Evolutionary conservation across 1,284 basidiomycete species (phyloP).

Genomic region (Puccinia brachypodii): DNA sequence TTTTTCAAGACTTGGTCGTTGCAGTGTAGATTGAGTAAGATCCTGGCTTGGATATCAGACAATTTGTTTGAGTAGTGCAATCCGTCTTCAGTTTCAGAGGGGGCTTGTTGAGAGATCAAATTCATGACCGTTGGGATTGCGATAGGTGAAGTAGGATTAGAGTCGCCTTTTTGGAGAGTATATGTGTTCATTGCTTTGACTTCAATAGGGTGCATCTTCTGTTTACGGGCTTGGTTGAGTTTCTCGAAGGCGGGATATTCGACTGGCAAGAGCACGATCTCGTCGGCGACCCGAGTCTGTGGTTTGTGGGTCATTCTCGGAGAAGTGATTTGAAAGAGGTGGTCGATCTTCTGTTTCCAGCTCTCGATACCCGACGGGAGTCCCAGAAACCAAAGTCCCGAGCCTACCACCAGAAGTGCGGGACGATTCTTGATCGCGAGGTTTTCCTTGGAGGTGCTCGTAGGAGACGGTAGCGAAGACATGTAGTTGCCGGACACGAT

Average conservation of each 20-base stretch:
- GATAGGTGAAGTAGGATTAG: slow-evolving; percentile 22
- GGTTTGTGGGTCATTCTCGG: background rate
- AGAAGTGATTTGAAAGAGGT: slow-evolving; percentile 16
- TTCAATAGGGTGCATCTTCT: slow-evolving; percentile 22
- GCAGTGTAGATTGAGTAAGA: slow-evolving; percentile 77
- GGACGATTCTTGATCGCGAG: slow-evolving; percentile 56
- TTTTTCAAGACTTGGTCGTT: slow-evolving; percentile 71
- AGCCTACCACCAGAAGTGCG: slow-evolving; percentile 74
- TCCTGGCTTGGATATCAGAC: slow-evolving; percentile 70
- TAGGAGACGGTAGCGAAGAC: slow-evolving; percentile 49
- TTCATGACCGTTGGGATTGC: slow-evolving; percentile 38
- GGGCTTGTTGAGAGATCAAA: slow-evolving; percentile 49
- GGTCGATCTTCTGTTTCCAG: slow-evolving; percentile 25
- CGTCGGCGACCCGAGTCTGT: slow-evolving; percentile 14
- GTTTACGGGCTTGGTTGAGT: slow-evolving; percentile 23
- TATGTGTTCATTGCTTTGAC: slow-evolving; percentile 35
- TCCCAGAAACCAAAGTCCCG: slow-evolving; percentile 82
- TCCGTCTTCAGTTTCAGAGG: slow-evolving; percentile 71
- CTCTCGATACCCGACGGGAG: slow-evolving; percentile 2
- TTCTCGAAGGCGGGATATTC: slow-evolving; percentile 41
- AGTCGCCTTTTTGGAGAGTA: slow-evolving; percentile 11
- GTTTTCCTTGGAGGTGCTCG: slow-evolving; percentile 7
- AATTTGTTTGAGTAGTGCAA: slow-evolving; percentile 72
- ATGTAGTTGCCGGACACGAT: slow-evolving; percentile 52
- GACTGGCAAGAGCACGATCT: slow-evolving; percentile 43